Evolutionary conservation across 2,329 filamentous ascomycete species (phyloP), one percentile per base, ranked within the genome.

Genomic region (Tolypocladium tundrense): DNA sequence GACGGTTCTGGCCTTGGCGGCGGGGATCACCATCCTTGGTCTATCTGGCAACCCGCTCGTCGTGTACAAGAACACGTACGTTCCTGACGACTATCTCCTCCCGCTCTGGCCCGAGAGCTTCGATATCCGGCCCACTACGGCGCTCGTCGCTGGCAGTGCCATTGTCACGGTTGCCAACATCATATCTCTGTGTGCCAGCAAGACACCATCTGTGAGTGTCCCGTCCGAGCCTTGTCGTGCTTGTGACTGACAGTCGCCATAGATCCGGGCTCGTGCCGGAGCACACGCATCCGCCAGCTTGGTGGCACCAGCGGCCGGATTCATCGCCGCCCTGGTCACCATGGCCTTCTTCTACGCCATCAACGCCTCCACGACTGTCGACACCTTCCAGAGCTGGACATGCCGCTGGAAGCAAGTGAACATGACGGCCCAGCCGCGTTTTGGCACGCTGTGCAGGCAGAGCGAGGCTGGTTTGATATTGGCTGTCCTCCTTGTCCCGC

Each of bases 311-410:
- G 57, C 64, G 19, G 43, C 68, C n/a, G 67, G 64, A 24, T 65
- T 76, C 56, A 60, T 71, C 53, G 68, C 68, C 14, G 76, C 79
- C 43, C 67, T 85, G 54, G 72, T 84, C 57, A 77, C 78, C 60
- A 79, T 83, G 65, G 71, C 76, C 55, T 77, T 86, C 68, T 84
- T 82, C 68, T 86, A 84, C 65, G 74, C 74, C 57, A 74, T 82
- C 68, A 81, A 84, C 62, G 68, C 75, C 21, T 85, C 83, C 4
- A 70, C 69, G 16, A 74, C 73, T 10, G 71, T 73, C 59, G 81
- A 84, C 66, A 83, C 81, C 8, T 69, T 86, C 13, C 75, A 85
- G 65, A 84, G 80, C 69, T 87, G 84, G 84, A 80, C 77, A 45
- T 87, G 84, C 68, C 81, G 81, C 61, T 87, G 84, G 83, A 69